phyloP scores from a whole-genome alignment of 2,329 filamentous ascomycete species.

The Arthrobotrys conoides region DNA sequence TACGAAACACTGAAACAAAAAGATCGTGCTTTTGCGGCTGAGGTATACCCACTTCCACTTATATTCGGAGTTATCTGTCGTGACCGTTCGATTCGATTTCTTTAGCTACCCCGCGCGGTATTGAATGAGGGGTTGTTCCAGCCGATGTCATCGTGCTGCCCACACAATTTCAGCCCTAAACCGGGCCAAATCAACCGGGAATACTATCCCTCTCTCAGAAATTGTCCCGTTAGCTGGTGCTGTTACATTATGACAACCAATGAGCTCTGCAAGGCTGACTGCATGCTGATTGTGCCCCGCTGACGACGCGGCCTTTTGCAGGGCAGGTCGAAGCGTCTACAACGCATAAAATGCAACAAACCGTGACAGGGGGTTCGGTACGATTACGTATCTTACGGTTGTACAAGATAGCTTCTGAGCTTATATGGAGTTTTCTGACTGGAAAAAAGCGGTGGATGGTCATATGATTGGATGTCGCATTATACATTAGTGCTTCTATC shows the following conservation, averaged over 20 bases:
- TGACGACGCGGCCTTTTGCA: slow-evolving; percentile 38
- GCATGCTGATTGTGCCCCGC: slow-evolving; percentile 40
- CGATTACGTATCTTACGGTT: not conserved
- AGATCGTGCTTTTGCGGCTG: slow-evolving; percentile 33
- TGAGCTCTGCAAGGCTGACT: slow-evolving; percentile 47
- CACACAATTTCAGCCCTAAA: slow-evolving; percentile 48
- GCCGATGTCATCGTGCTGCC: slow-evolving; percentile 51
- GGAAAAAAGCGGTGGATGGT: not conserved
- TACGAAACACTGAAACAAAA: slow-evolving; percentile 22
- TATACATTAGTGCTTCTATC: not conserved
- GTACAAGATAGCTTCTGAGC: not conserved
- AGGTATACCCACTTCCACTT: not conserved
- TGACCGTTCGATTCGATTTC: no score
- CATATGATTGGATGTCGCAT: not conserved
- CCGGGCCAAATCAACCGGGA: not conserved
- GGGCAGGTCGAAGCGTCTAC: slow-evolving; percentile 25
- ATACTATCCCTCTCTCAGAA: slow-evolving; percentile 19
- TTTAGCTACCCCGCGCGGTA: slow-evolving; percentile 54
- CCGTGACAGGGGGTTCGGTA: not conserved
- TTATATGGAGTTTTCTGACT: no score
- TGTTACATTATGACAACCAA: slow-evolving; percentile 32
- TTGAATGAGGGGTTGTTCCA: slow-evolving; percentile 42
- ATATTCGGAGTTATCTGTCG: not conserved
- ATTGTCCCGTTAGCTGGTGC: slow-evolving; percentile 6
- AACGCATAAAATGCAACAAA: slow-evolving; percentile 53